Evolutionary conservation across 2,329 filamentous ascomycete genomes (phyloP), one percentile per base, ranked within the genome.

Genomic region (Metarhizium humberi): DNA sequence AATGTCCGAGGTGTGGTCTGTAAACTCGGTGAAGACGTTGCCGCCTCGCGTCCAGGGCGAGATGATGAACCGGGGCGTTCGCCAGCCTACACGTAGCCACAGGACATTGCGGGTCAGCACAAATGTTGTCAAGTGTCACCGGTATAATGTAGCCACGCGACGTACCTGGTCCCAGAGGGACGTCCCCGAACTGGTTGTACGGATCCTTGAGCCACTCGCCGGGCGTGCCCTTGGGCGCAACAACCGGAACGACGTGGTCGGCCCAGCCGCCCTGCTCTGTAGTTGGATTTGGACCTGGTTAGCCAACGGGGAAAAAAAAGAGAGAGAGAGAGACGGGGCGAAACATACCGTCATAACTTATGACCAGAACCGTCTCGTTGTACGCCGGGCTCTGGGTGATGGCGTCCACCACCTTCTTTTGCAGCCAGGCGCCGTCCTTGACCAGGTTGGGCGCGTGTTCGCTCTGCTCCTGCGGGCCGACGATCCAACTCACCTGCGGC

Each of bases 21-120:
- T 72, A 30, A 74, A 73, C 64, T 80, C 78, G 6, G 75, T 78
- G 58, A 79, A 80, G 3, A 80, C 76, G 30, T 78, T 70, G 14
- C 73, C 74, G 30, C 78, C 77, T 7, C 77, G 74, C 1, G 77
- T 80, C 72, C 75, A 80, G 0, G 78, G 78, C 1, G 78, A 80
- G 52, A 80, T 69, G 62, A 80, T 78, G 58, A 76, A 76, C 58
- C 79, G 76, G 0, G 78, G 77, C 4, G 77, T 66, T 14, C 78
- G 75, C 61, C 77, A 73, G 20, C 67, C 66, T 65, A 29, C 16
- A 11, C 11, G 25, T 20, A 30, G 32, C 6, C 6, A 34, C 32
- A 11, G 6, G 32, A 7, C 32, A 7, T 34, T 25, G 25, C 25
- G 32, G 32, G 32, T 34, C 32, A 34, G 32, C 11, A 34, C 32